Evolutionary conservation across 78 protist genomes (phyloP).

Genomic region (Bodo saltans): DNA sequence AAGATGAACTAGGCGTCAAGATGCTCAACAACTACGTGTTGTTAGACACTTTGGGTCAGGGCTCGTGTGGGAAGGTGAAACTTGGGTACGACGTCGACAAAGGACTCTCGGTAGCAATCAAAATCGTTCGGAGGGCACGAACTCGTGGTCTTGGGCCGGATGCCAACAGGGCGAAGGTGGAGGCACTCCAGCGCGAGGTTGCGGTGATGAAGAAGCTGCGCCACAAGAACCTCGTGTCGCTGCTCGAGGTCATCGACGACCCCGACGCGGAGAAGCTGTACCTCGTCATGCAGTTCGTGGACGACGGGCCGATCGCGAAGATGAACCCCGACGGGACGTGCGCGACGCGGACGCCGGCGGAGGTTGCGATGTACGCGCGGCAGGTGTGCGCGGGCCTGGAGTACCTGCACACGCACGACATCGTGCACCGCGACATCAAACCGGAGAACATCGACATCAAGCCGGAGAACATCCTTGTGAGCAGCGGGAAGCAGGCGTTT

Average conservation of each 20-base stretch:
- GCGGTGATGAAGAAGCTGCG: constrained; percentile 47
- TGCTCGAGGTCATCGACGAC: too few relatives aligned
- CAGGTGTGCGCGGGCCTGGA: constrained; percentile 33
- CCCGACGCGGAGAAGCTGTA: constrained; percentile 36
- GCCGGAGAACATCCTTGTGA: too few relatives aligned
- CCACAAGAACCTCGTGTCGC: constrained; percentile 57
- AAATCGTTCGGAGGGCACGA: background rate
- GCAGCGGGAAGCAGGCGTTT: too few relatives aligned
- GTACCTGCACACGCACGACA: constrained; percentile 83
- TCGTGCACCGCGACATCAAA: constrained; percentile 96
- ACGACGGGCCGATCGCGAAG: constrained; percentile 29
- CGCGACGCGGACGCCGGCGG: too few relatives aligned
- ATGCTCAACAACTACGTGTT: too few relatives aligned
- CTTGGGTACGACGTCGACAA: constrained; percentile 29
- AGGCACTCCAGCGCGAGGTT: constrained; percentile 39
- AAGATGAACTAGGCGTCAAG: too few relatives aligned
- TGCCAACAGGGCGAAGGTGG: background rate
- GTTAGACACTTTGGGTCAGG: constrained; percentile 31
- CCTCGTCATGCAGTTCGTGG: constrained; percentile 31
- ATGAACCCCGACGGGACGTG: background rate
- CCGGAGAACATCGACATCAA: constrained; percentile 94
- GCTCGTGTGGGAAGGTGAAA: constrained; percentile 44
- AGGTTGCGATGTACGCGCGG: constrained; percentile 21
- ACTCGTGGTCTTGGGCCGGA: too few relatives aligned
- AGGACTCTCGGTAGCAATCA: constrained; percentile 17